Evolutionary conservation across 163 green algal species (phyloP).

Genomic region (Prototheca wickerhamii): DNA sequence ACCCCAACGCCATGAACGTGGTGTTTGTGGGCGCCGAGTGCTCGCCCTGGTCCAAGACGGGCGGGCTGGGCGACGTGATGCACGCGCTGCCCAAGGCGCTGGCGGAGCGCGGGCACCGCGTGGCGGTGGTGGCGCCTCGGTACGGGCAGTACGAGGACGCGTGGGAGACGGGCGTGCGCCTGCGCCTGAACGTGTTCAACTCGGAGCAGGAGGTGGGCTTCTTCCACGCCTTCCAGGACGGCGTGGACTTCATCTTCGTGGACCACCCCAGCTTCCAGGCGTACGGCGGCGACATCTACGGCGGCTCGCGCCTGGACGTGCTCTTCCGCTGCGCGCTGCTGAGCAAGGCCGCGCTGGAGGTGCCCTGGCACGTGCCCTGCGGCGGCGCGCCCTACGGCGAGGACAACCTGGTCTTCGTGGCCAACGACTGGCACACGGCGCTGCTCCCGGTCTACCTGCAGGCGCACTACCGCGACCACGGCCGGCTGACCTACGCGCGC

Average conservation of each 20-base stretch:
- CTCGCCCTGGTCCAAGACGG: conserved; percentile 92
- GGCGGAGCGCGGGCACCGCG: conserved; percentile 69
- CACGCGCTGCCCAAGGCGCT: conserved; percentile 84
- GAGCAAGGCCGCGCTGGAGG: conserved; percentile 73
- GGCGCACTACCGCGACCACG: conserved; percentile 92
- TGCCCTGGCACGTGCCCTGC: conserved; percentile 83
- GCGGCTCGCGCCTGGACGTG: conserved; percentile 51
- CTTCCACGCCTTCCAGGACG: conserved; percentile 84
- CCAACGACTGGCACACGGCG: conserved; percentile 89
- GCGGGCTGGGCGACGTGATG: conserved; percentile 90
- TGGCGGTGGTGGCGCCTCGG: conserved; percentile 80
- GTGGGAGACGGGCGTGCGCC: conserved; percentile 75
- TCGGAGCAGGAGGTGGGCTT: conserved; percentile 59
- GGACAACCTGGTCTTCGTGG: conserved; percentile 87
- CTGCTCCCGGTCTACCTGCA: conserved; percentile 67
- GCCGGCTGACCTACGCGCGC: conserved; percentile 81
- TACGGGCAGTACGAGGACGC: conserved; percentile 79
- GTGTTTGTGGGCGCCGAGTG: conserved; percentile 90
- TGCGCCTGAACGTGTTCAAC: conserved; percentile 54
- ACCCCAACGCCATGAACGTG: conserved; percentile 81
- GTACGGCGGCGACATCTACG: conserved; percentile 77
- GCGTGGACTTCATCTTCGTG: conserved; percentile 93
- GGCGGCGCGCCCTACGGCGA: conserved; percentile 84
- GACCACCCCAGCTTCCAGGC: conserved; percentile 79
- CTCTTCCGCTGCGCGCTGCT: conserved; percentile 72